Evolutionary conservation across 192 early-diverging fungal genomes (phyloP).

Genomic region (Backusella circina): DNA sequence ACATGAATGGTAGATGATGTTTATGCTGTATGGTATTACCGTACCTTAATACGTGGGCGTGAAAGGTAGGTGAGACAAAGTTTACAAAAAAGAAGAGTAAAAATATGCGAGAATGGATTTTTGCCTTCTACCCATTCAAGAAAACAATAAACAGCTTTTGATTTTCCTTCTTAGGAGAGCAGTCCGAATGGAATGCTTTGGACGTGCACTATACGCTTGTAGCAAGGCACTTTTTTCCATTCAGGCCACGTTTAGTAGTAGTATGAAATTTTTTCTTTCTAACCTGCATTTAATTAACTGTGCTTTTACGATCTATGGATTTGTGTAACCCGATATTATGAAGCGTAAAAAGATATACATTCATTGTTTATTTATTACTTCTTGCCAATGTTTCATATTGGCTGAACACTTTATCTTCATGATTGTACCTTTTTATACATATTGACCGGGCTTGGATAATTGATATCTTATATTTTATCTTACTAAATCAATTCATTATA

Average conservation of each 20-base stretch:
- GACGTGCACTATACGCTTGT: not conserved
- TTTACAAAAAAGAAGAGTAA: not conserved
- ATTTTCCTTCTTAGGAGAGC: not conserved
- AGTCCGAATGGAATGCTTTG: not conserved
- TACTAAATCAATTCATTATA: not conserved
- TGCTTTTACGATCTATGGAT: not conserved
- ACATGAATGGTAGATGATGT: not conserved
- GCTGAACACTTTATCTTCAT: not conserved
- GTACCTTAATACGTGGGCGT: not conserved
- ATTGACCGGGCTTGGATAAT: not conserved
- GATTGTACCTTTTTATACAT: not conserved
- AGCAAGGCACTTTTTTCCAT: not conserved
- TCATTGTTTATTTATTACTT: not conserved
- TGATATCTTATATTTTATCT: not conserved
- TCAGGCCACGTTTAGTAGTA: not conserved
- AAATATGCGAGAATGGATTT: not conserved
- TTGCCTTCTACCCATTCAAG: not conserved
- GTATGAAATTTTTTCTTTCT: not conserved
- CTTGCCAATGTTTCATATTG: not conserved
- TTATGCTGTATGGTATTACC: not conserved
- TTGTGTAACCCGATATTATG: not conserved
- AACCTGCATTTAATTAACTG: slow-evolving; percentile 2
- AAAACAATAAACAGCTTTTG: not conserved
- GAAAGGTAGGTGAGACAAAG: slow-evolving; percentile 2
- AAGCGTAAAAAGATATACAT: not conserved